These are phyloP conservation scores for Clausena lansium DNA, from an alignment of 345 rosid genomes.

Conservation along the genomic window DNA sequence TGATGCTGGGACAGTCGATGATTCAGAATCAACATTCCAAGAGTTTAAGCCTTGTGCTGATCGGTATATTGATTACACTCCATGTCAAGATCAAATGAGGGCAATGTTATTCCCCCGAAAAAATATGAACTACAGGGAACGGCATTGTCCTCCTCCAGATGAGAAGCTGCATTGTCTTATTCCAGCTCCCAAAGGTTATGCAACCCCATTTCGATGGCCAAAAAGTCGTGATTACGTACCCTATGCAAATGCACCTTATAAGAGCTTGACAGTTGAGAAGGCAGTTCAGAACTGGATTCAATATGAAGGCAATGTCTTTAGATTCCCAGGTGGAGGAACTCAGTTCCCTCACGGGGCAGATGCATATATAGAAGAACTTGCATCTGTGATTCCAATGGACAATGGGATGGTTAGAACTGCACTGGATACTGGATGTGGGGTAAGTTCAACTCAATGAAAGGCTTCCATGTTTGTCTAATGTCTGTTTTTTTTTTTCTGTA, in stretches of 20 bases:
- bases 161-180: slow-evolving; percentile 56
- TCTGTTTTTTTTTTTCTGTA: neutral
- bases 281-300: slow-evolving; percentile 73
- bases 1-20: slow-evolving; percentile 19
- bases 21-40: slow-evolving; percentile 24
- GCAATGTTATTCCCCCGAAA: slow-evolving; percentile 65
- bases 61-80: slow-evolving; percentile 54
- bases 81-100: slow-evolving; percentile 63
- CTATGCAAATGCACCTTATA: slow-evolving; percentile 65
- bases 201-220: slow-evolving; percentile 71
- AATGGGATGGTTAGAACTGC: slow-evolving; percentile 63
- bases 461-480: neutral
- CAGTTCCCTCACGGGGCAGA: slow-evolving; percentile 71
- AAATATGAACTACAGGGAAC: slow-evolving; percentile 60
- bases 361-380: slow-evolving; percentile 54
- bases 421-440: slow-evolving; percentile 72
- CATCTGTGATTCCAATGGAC: slow-evolving; percentile 57
- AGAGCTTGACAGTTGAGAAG: slow-evolving; percentile 72
- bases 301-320: slow-evolving; percentile 65
- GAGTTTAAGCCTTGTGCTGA: slow-evolving; percentile 45
- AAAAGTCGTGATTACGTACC: slow-evolving; percentile 74
- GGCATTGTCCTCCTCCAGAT: slow-evolving; percentile 59
- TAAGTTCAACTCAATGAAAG: slow-evolving; percentile 23
- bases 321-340: slow-evolving; percentile 76
- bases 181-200: slow-evolving; percentile 69